Conservation (phyloP, 2,329 filamentous ascomycete species). For the Xylaria sp. region DNA sequence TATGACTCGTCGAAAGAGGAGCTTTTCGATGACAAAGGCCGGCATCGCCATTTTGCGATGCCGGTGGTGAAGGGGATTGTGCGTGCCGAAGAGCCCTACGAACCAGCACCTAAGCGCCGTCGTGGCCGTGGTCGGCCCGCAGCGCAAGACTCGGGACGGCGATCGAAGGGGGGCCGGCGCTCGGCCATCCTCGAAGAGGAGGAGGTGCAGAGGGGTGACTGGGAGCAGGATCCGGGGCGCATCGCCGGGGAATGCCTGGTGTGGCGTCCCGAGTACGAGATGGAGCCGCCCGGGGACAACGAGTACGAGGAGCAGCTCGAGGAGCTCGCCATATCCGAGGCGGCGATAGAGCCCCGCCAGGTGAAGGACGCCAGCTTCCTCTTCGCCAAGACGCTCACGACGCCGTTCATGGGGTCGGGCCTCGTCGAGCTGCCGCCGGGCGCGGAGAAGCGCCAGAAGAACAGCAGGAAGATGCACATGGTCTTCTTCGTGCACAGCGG, state of each 20-base stretch:
- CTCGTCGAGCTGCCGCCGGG: constrained; percentile 86
- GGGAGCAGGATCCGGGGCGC: constrained; percentile 69
- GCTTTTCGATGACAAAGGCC: constrained; percentile 44
- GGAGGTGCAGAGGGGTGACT: constrained; percentile 64
- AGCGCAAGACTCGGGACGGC: constrained; percentile 14
- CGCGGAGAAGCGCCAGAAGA: constrained; percentile 85
- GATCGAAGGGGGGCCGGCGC: constrained; percentile 24
- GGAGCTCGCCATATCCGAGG: constrained; percentile 58
- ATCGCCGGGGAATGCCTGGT: constrained; percentile 65
- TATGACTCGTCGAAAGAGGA: constrained; percentile 64
- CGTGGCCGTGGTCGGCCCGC: constrained; percentile 30
- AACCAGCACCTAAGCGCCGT: constrained; percentile 30
- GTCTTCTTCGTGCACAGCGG: constrained; percentile 89
- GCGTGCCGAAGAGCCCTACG: constrained; percentile 65
- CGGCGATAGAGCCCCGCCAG: constrained; percentile 59
- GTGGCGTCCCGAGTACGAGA: constrained; percentile 64
- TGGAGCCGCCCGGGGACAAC: constrained; percentile 58
- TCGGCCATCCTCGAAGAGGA: constrained; percentile 45
- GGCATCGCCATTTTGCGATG: constrained; percentile 58
- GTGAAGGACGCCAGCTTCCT: constrained; percentile 73
- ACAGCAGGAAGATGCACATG: constrained; percentile 95
- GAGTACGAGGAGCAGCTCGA: constrained; percentile 57
- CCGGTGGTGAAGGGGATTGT: constrained; percentile 77
- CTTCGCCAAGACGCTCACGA: constrained; percentile 84
- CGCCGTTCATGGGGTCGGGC: constrained; percentile 86